Evolutionary conservation across 306 rosid genomes (phyloP), one percentile per base, ranked within the genome.

Genomic region (Corylus avellana): DNA sequence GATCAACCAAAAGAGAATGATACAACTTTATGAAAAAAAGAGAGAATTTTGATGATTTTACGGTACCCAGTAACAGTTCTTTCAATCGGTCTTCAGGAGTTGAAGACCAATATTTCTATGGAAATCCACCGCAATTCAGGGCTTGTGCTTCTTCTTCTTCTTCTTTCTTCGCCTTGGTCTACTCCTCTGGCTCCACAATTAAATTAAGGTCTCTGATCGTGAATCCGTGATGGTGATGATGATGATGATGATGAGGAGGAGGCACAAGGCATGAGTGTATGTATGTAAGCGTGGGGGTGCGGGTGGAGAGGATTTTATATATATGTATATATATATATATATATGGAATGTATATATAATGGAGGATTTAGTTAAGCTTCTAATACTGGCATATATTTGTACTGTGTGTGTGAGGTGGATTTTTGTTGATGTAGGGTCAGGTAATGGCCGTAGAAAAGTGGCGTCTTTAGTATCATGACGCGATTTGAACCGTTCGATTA

Each of bases 41-140:
- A 18, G 67, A 77, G 73, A 85, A 72, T 78, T 83, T 70, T 47
- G 62, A 77, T 84, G 77, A 75, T 69, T 75, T 32, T 47, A 75
- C 14, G 70, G 88, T 87, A 90, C 95, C 95, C 84, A 87, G 85
- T 83, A 53, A 78, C 18, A 80, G 87, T 82, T 77, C 77, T 91
- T 18, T 68, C 72, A 84, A 87, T 89, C 92, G 90, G 86, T 82
- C 86, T 82, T 82, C 85, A 85, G 64, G 14, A 69, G 73, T 78
- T 83, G 86, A 86, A 87, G 83, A 87, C 88, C 86, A 76, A 73
- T 78, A 80, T 79, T 59, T 22, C 61, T 51, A 78, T 54, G 51
- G 75, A 69, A 73, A 64, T 0, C 63, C 73, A 48, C 55, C 76
- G 64, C 72, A 81, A 83, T 57, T 73, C 42, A 78, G 75, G 63